A percentile compares a stretch with the other conserved stretches of the same genome.
Conservation (phyloP, 1,284 basidiomycete species). For the Albatrellus sp. region DNA sequence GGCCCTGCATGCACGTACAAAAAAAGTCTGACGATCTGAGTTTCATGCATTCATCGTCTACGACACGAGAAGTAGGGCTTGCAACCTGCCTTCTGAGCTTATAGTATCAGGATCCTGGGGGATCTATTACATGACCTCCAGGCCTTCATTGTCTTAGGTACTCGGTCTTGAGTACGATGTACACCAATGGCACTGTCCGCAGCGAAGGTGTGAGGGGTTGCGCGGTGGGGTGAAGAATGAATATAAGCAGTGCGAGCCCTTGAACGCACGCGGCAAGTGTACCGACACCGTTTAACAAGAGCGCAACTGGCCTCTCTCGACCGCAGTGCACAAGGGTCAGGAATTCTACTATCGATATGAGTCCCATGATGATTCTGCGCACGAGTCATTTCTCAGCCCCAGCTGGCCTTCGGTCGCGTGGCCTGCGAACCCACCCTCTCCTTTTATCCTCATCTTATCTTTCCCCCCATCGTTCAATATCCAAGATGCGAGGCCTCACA, state of each 20-base stretch:
- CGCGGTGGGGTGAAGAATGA: no score
- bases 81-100: constrained; percentile 3
- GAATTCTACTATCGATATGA: background rate
- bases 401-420: no score
- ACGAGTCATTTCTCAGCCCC: no score
- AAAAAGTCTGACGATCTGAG: constrained; percentile 6
- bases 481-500: constrained; percentile 45
- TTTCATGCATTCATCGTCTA: background rate
- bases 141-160: no score
- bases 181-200: background rate
- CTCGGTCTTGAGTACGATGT: no score
- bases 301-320: background rate
- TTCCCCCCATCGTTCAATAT: constrained; percentile 1
- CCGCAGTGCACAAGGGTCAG: background rate
- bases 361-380: background rate
- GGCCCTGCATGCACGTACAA: constrained; percentile 30
- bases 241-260: no score
- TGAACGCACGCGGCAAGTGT: no score
- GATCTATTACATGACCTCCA: no score
- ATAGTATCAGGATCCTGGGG: background rate
- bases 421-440: background rate
- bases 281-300: background rate
- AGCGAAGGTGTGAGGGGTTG: background rate
- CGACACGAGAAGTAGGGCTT: background rate
- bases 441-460: background rate